These are phyloP conservation scores for Kodamaea derodonti DNA, from an alignment of 1,139 yeast species.

Conservation along the genomic window DNA sequence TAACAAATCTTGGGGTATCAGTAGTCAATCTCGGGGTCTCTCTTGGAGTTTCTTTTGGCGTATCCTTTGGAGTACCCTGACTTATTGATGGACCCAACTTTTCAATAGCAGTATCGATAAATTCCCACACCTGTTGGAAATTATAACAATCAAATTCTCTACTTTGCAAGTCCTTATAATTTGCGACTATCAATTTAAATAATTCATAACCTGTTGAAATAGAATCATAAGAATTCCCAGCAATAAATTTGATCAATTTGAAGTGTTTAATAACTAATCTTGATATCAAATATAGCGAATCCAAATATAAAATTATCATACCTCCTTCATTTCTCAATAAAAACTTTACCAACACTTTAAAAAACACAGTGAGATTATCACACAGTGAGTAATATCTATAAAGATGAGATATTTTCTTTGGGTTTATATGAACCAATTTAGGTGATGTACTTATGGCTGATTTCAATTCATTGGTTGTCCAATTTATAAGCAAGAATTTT, in stretches of 20 bases:
- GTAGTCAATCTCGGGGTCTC: conserved; percentile 30
- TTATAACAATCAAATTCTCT: conserved; percentile 33
- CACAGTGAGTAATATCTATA: conserved; percentile 32
- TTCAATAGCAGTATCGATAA: conserved; percentile 20
- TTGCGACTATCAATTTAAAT: conserved; percentile 30
- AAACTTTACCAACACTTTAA: conserved; percentile 34
- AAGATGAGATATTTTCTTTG: conserved; percentile 28
- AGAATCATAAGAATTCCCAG: conserved; percentile 21
- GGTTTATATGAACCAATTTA: conserved; percentile 36
- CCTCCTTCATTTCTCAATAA: conserved; percentile 41
- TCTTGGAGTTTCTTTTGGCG: conserved; percentile 20
- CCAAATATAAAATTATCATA: conserved; percentile 39
- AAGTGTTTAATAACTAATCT: conserved; percentile 34
- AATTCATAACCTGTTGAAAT: conserved; percentile 32
- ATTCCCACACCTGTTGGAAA: conserved; percentile 35
- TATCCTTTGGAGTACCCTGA: not conserved
- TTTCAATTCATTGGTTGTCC: conserved; percentile 41
- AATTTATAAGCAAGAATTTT: conserved; percentile 39
- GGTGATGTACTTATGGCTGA: conserved; percentile 27
- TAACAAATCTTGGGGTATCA: conserved; percentile 3
- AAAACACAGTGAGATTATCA: conserved; percentile 40
- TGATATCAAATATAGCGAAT: conserved; percentile 36
- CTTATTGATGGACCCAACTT: not conserved
- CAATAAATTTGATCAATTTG: conserved; percentile 33
- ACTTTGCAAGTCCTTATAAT: conserved; percentile 31